phyloP scores from a whole-genome alignment of 1,139 yeast species.

The Blastobotrys ciferrii region DNA sequence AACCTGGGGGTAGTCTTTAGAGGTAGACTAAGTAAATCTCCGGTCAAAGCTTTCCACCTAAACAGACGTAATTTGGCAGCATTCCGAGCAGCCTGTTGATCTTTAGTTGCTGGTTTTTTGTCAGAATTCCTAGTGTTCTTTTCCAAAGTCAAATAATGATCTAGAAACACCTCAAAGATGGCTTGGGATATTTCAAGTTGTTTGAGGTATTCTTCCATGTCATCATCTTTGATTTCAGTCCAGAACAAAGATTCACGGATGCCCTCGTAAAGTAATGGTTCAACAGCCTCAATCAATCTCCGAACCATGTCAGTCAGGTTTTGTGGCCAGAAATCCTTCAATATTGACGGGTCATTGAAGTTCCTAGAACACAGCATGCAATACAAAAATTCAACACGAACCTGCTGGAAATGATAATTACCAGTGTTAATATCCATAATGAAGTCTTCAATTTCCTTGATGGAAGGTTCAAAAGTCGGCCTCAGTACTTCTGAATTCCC shows the following conservation, averaged over 20 bases:
- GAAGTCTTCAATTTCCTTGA: slow-evolving; percentile 34
- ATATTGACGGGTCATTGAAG: slow-evolving; percentile 16
- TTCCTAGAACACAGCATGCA: slow-evolving; percentile 1
- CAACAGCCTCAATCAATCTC: slow-evolving; percentile 24
- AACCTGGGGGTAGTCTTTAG: not conserved
- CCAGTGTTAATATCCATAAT: slow-evolving; percentile 37
- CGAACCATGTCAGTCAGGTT: slow-evolving; percentile 24
- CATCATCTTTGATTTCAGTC: slow-evolving; percentile 12
- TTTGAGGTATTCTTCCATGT: slow-evolving; percentile 7
- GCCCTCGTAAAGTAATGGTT: slow-evolving; percentile 20
- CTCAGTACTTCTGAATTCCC: slow-evolving; percentile 29
- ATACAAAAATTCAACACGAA: slow-evolving; percentile 37
- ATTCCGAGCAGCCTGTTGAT: slow-evolving; percentile 32
- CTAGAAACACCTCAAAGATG: slow-evolving; percentile 58
- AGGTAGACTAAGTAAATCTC: slow-evolving; percentile 23
- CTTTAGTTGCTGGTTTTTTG: slow-evolving; percentile 33
- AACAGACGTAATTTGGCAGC: slow-evolving; percentile 18
- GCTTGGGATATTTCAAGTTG: slow-evolving; percentile 33
- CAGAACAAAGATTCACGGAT: slow-evolving; percentile 2
- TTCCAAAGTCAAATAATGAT: slow-evolving; percentile 36
- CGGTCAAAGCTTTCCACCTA: slow-evolving; percentile 26
- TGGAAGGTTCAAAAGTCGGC: slow-evolving; percentile 18
- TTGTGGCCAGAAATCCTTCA: slow-evolving; percentile 30
- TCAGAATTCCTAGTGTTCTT: slow-evolving; percentile 5
- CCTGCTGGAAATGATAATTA: slow-evolving; percentile 46